phyloP scores from a whole-genome alignment of 139 green algal species.

The Haematococcus lacustris region DNA sequence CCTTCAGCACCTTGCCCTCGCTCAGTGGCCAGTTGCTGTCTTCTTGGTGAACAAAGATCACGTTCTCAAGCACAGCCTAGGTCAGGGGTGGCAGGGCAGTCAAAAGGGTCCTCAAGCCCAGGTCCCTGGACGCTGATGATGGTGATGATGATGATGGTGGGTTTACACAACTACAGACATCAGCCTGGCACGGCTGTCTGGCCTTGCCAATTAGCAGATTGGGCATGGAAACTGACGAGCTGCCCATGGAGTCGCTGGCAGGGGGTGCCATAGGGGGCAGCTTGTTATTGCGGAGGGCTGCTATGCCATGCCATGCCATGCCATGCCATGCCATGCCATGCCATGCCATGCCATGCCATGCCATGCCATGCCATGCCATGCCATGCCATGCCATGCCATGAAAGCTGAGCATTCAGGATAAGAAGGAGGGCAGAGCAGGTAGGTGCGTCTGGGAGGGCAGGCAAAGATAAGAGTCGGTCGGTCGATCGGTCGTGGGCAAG shows the following conservation, averaged over 20 bases:
- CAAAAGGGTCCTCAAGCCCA: background rate
- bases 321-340: too few relatives aligned
- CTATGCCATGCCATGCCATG: too few relatives aligned
- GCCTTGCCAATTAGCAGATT: background rate
- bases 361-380: background rate
- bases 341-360: too few relatives aligned
- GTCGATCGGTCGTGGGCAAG: too few relatives aligned
- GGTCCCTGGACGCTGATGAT: background rate
- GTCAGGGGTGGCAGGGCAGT: background rate
- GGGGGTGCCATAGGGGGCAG: background rate
- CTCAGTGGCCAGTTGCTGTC: slow-evolving; percentile 95
- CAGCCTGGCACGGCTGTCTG: background rate
- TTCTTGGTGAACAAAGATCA: slow-evolving; percentile 99
- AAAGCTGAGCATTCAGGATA: background rate
- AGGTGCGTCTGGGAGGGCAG: too few relatives aligned
- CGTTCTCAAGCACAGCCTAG: slow-evolving; percentile 84
- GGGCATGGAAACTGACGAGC: background rate
- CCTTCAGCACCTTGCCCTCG: slow-evolving; percentile 84
- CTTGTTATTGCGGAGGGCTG: too few relatives aligned
- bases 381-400: background rate
- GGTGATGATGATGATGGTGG: too few relatives aligned
- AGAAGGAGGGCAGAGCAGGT: too few relatives aligned
- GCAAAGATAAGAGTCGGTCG: too few relatives aligned
- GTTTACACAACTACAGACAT: too few relatives aligned
- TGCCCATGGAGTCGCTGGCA: background rate